These are phyloP conservation scores for Talaromyces stipitatus DNA, from an alignment of 495 filamentous ascomycete species.

Conservation along the genomic window DNA sequence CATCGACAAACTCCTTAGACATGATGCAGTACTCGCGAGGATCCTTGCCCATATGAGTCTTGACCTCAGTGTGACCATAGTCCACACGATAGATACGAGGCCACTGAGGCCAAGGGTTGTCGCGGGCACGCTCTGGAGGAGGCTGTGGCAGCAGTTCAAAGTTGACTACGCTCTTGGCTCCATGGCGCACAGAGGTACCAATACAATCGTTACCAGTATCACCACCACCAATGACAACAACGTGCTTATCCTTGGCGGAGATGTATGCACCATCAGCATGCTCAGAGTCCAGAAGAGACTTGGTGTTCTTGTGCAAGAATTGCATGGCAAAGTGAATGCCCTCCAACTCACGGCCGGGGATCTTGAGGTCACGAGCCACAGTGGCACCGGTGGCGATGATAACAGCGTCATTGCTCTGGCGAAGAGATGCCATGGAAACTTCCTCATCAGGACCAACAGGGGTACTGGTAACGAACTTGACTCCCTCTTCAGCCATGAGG, in stretches of 20 bases:
- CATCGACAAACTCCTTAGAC: slow-evolving; percentile 95
- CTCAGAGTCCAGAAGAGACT: slow-evolving; percentile 91
- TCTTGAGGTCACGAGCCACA: slow-evolving; percentile 91
- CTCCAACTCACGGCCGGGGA: slow-evolving; percentile 81
- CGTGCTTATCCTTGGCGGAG: slow-evolving; percentile 93
- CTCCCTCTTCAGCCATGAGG: slow-evolving; percentile 89
- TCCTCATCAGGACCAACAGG: slow-evolving; percentile 69
- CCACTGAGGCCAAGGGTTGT: slow-evolving; percentile 99
- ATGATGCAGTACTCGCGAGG: slow-evolving; percentile 98
- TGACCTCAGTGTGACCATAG: slow-evolving; percentile 95
- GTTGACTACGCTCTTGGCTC: slow-evolving; percentile 93
- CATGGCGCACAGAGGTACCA: slow-evolving; percentile 95
- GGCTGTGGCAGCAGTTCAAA: slow-evolving; percentile 96
- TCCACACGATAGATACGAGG: slow-evolving; percentile 97
- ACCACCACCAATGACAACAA: slow-evolving; percentile 96
- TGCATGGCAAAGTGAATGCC: slow-evolving; percentile 99
- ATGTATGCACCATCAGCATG: slow-evolving; percentile 85
- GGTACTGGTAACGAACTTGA: slow-evolving; percentile 72
- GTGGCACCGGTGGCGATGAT: slow-evolving; percentile 96
- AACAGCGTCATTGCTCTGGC: slow-evolving; percentile 72
- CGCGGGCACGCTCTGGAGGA: slow-evolving; percentile 83
- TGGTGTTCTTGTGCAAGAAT: slow-evolving; percentile 97
- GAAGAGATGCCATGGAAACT: slow-evolving; percentile 66
- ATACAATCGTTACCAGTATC: slow-evolving; percentile 99
- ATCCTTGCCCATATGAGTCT: slow-evolving; percentile 95